These are phyloP conservation scores for Setomelanomma holmii DNA, from an alignment of 2,329 filamentous ascomycete genomes.

Conservation along the genomic window DNA sequence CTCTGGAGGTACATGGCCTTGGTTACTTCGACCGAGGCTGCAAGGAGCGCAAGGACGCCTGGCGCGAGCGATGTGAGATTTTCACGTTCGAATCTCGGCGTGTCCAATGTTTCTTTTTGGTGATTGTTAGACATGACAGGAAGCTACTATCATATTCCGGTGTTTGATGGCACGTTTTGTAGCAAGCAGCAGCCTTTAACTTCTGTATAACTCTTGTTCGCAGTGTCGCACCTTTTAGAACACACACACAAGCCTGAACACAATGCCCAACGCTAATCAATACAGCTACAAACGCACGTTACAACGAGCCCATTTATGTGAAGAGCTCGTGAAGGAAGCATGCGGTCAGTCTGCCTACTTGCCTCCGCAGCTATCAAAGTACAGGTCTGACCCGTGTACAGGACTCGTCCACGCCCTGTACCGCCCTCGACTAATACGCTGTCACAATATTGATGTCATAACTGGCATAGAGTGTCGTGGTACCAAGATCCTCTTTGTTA, in stretches of 20 bases:
- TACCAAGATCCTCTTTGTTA: background rate
- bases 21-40: background rate
- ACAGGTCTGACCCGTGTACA: background rate
- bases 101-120: background rate
- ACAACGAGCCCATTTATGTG: background rate
- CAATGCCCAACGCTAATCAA: background rate
- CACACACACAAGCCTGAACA: background rate
- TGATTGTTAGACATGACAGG: background rate
- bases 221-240: no score
- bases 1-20: background rate
- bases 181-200: no score
- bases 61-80: conserved; percentile 1
- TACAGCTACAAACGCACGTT: no score
- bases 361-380: background rate
- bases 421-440: background rate
- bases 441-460: background rate
- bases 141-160: no score
- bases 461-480: background rate
- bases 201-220: no score
- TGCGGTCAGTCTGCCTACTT: background rate
- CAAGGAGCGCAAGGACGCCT: background rate
- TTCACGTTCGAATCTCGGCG: conserved; percentile 1
- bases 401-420: background rate
- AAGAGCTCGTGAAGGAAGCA: background rate
- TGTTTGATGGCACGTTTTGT: no score